phyloP scores from a whole-genome alignment of 495 filamentous ascomycete species.

The Pyronema omphalodes region DNA sequence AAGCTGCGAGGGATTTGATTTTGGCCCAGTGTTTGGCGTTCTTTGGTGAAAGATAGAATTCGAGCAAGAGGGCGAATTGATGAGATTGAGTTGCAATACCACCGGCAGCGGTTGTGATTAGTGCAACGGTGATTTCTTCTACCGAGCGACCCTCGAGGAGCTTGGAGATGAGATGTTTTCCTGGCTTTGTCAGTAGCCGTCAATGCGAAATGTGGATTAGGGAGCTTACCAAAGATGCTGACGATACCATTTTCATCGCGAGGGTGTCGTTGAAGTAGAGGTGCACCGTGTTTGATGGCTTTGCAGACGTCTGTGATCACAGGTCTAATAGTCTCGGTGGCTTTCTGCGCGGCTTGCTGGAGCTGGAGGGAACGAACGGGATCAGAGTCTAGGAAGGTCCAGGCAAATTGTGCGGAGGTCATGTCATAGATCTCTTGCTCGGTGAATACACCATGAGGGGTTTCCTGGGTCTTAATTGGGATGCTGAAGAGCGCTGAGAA shows the following conservation, averaged over 20 bases:
- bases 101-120: constrained; percentile 5
- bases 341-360: constrained; percentile 32
- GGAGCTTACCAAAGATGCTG: constrained; percentile 5
- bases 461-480: constrained; percentile 38
- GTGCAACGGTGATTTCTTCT: neutral
- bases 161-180: neutral
- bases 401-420: constrained; percentile 40
- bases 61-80: constrained; percentile 14
- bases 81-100: constrained; percentile 8
- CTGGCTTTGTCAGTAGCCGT: neutral
- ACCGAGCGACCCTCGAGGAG: neutral
- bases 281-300: constrained; percentile 1
- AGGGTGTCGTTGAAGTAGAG: neutral
- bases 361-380: constrained; percentile 44
- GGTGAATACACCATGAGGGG: constrained; percentile 33
- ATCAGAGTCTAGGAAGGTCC: constrained; percentile 49
- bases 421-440: constrained; percentile 41
- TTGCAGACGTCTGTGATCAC: neutral
- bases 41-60: constrained; percentile 12
- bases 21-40: constrained; percentile 14
- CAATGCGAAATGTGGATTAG: neutral
- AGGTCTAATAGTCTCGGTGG: neutral
- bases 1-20: constrained; percentile 6
- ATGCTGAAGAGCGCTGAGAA: constrained; percentile 43
- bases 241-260: neutral